Evolutionary conservation across 2,329 filamentous ascomycete genomes (phyloP), one percentile per base, ranked within the genome.

Genomic region (Colletotrichum caudatum): DNA sequence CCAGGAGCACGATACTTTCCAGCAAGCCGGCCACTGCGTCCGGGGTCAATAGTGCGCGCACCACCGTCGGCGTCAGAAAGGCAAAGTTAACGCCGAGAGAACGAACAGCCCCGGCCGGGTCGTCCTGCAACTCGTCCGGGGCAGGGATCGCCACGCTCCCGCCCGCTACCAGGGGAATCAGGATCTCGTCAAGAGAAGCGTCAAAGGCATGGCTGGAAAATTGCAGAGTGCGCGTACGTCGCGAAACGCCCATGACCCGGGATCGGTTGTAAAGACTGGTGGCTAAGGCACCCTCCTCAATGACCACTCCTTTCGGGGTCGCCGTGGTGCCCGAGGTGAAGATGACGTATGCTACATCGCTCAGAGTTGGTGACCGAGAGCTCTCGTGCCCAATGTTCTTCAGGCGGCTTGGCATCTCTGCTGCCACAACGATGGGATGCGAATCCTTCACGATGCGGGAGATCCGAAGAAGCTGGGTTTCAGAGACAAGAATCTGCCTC

Each of bases 141-240:
- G 35, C 12, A 8, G 68, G 60, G 8, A 64, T 23, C 11, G 35
- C 53, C 8, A 91, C 82, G 66, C 87, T 89, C 0, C 86, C 89
- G 23, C 90, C 90, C 41, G 84, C 79, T 12, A 86, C 81, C 8
- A 91, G 79, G 0, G 87, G 83, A 1, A 84, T 82, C 12, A 89
- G 78, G 0, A 86, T 84, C 72, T 89, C 88, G 0, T 84, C 76
- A 0, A 89, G 78, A 18, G 83, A 84, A 7, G 85, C 81, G 59
- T 90, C 87, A 44, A 88, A 87, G 3, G 84, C 86, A 73, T 86
- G 87, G 11, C 84, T 83, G 1, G 85, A 86, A 64, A 87, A 86
- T 69, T 88, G 86, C 23, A 75, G 62, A 9, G 74, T 61, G 20
- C 70, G 66, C 4, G 61, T 67, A 26, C 11, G 35, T 44, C 29